Base-by-base conservation (phyloP, 2,329 filamentous ascomycete genomes). In the Sclerotinia borealis region DNA sequence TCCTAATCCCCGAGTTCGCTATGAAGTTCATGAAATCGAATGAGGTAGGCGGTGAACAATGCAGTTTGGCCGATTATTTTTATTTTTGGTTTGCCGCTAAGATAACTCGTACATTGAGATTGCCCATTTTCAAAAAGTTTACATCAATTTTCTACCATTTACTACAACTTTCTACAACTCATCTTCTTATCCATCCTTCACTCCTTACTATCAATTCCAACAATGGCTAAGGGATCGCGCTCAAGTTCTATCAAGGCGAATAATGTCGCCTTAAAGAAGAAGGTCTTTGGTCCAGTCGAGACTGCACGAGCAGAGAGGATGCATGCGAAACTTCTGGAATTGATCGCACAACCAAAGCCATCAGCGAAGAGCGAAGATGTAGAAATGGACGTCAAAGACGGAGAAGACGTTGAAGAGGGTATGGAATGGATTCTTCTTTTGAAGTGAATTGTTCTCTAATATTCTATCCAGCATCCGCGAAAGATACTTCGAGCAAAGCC, bases 171-270 rank as follows among this genome's bases (percentile, higher is more conserved):
- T 19, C 10, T 13, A 11, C 17, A 34, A 34, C 9, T 34, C 29
- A 22, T 51, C 19, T n/a, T 39, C 10, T 27, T 37, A 6, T n/a
- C 25, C 47, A 19, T 31, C 1, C 15, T 11, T 11, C 27, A 13
- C 22, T 47, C 8, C 15, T 2, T 45, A 19, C 11, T 25, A n/a
- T 27, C 41, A 47, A 36, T 60, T 27, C 9, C 22, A 74, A 83
- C 63, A 71, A 98, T 97, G 93, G 93, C 93, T 29, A 97, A 96
- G 76, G 90, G 91, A 75, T 81, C 90, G 66, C 84, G 93, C 75
- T 85, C 93, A 68, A 96, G 89, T 75, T 81, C 84, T 69, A 86
- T 82, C 72, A 97, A 97, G 80, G 82, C 83, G 72, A 97, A 97
- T 80, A 92, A 92, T 79, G 83, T 85, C 70, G 88, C 85, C 71